Evolutionary conservation across 352 stramenopile genomes (phyloP).

Genomic region (Phytophthora syringae): DNA sequence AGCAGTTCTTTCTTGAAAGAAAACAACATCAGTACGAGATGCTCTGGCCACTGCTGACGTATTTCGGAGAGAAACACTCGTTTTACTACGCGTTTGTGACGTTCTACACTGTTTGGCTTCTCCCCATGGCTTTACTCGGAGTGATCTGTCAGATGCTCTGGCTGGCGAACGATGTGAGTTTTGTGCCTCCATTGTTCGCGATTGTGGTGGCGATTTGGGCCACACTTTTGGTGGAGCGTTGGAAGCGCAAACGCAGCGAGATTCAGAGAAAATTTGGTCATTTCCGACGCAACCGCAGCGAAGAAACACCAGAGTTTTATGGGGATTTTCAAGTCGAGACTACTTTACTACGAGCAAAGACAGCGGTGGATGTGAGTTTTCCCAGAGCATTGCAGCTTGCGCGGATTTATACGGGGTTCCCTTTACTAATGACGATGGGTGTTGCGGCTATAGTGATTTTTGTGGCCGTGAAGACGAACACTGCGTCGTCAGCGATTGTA

Average conservation of each 20-base stretch:
- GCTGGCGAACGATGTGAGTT: constrained; percentile 37
- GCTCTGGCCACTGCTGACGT: constrained; percentile 80
- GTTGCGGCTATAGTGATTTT: constrained; percentile 62
- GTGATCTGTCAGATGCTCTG: constrained; percentile 57
- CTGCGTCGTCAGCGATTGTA: constrained; percentile 33
- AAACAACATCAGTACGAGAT: constrained; percentile 79
- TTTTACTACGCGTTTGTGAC: constrained; percentile 82
- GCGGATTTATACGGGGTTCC: constrained; percentile 65
- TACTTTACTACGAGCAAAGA: constrained; percentile 33
- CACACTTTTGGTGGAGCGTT: constrained; percentile 88
- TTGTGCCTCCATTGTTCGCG: constrained; percentile 57
- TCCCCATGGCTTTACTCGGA: constrained; percentile 61
- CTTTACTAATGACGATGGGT: constrained; percentile 63
- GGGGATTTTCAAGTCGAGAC: constrained; percentile 74
- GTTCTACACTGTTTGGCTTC: constrained; percentile 79
- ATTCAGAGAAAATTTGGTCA: constrained; percentile 85
- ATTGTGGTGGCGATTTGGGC: constrained; percentile 88
- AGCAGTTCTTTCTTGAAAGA: constrained; percentile 68
- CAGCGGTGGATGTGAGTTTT: constrained; percentile 63
- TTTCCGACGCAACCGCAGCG: constrained; percentile 63
- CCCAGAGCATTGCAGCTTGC: constrained; percentile 63
- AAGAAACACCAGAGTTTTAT: constrained; percentile 62
- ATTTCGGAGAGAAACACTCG: constrained; percentile 84
- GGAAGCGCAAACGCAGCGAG: constrained; percentile 89
- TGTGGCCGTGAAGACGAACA: constrained; percentile 54